Percentiles rank a stretch among this genome's conserved stretches.
These are phyloP conservation scores for Paralagenidium karlingii DNA, from an alignment of 352 stramenopile species.

Conservation along the genomic window DNA sequence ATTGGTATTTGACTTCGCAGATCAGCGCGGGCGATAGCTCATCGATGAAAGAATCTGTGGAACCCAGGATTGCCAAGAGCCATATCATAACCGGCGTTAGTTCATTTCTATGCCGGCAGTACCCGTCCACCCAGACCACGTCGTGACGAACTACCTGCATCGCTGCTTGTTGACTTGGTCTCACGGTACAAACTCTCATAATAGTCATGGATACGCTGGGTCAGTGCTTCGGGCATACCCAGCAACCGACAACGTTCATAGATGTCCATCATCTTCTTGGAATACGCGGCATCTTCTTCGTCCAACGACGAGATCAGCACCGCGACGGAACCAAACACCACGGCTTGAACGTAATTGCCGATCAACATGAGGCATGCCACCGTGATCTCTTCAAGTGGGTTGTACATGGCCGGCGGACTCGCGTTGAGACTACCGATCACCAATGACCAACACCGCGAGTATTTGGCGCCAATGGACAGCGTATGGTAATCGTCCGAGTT, in stretches of 20 bases:
- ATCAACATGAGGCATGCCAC: constrained; percentile 62
- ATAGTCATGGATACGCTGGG: constrained; percentile 39
- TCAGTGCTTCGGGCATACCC: constrained; percentile 34
- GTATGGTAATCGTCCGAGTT: too few relatives aligned
- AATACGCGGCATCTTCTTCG: constrained; percentile 48
- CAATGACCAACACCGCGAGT: constrained; percentile 36
- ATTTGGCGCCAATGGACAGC: constrained; percentile 20
- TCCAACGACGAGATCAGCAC: constrained; percentile 57
- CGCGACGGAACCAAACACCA: constrained; percentile 49
- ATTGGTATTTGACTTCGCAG: constrained; percentile 66
- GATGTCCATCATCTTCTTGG: constrained; percentile 53
- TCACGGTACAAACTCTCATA: constrained; percentile 63
- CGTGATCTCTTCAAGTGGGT: constrained; percentile 27
- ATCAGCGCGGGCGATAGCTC: constrained; percentile 54
- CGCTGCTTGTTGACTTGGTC: constrained; percentile 42
- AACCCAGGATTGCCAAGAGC: too few relatives aligned
- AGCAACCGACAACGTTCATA: constrained; percentile 54
- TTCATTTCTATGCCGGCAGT: too few relatives aligned
- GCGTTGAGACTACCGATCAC: constrained; percentile 49
- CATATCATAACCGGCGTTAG: too few relatives aligned
- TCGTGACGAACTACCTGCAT: too few relatives aligned
- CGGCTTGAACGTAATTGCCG: constrained; percentile 53
- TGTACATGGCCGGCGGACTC: constrained; percentile 33
- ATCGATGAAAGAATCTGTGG: constrained; percentile 65
- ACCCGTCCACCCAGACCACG: too few relatives aligned